Evolutionary conservation across 83 land plant species (phyloP).

Genomic region (Diphasiastrum complanatum): DNA sequence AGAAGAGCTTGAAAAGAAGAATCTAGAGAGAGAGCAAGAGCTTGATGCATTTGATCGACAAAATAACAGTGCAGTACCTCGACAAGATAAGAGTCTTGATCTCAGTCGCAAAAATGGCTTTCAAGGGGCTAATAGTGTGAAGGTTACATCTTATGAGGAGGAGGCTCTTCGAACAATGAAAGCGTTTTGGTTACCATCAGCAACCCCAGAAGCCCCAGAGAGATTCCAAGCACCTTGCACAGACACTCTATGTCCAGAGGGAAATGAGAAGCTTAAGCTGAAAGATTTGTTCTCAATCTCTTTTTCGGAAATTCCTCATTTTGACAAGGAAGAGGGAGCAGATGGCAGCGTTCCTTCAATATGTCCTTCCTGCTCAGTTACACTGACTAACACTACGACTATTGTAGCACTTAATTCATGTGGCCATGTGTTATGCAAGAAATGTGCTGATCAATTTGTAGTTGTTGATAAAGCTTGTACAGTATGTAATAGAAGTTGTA

Average conservation of each 20-base stretch:
- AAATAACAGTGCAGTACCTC: slow-evolving; percentile 91
- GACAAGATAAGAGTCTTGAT: slow-evolving; percentile 40
- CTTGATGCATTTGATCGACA: slow-evolving; percentile 93
- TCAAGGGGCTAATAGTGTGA: slow-evolving; percentile 98
- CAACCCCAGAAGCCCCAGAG: slow-evolving; percentile 82
- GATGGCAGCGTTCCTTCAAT: slow-evolving; percentile 40
- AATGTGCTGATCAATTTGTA: slow-evolving; percentile 79
- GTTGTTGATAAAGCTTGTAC: slow-evolving; percentile 62
- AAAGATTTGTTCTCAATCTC: slow-evolving; percentile 67
- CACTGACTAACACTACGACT: slow-evolving; percentile 66
- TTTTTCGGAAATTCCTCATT: slow-evolving; percentile 51
- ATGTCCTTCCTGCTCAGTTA: slow-evolving; percentile 92
- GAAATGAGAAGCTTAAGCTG: slow-evolving; percentile 84
- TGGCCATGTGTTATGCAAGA: slow-evolving; percentile 94
- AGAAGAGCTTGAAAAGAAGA: slow-evolving; percentile 63
- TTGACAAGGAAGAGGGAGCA: slow-evolving; percentile 33
- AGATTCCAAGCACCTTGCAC: slow-evolving; percentile 70
- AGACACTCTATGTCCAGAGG: slow-evolving; percentile 83
- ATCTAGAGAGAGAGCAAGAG: slow-evolving; percentile 65
- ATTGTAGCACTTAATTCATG: slow-evolving; percentile 72
- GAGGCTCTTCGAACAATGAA: slow-evolving; percentile 97
- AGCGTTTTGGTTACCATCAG: slow-evolving; percentile 98
- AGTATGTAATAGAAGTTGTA: slow-evolving; percentile 66
- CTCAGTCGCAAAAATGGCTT: slow-evolving; percentile 48
- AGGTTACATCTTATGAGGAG: slow-evolving; percentile 83